A percentile compares a stretch with the other conserved stretches of the same genome.
Evolutionary conservation across 345 rosid genomes (phyloP).

Genomic region (Anastatica hierochuntica): DNA sequence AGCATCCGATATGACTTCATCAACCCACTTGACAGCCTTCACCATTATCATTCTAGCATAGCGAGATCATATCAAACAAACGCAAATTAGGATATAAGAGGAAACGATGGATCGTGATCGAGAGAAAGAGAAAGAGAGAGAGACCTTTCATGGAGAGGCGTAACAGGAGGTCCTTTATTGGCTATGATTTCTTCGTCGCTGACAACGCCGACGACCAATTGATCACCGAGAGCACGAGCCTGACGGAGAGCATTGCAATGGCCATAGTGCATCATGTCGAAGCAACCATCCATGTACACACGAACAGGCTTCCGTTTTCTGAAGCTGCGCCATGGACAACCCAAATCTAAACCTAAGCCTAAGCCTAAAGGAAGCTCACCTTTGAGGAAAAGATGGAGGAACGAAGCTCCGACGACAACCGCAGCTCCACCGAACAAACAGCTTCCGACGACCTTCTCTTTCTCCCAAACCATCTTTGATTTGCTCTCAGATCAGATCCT

Average conservation of each 20-base stretch:
- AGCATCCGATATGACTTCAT: constrained; percentile 78
- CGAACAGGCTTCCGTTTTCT: constrained; percentile 54
- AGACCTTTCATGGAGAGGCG: constrained; percentile 87
- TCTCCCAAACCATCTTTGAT: constrained; percentile 27
- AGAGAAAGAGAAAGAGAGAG: no score
- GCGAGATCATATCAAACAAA: not conserved
- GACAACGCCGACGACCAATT: constrained; percentile 84
- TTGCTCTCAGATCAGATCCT: constrained; percentile 15
- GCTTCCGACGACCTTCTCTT: constrained; percentile 32
- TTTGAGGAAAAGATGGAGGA: constrained; percentile 27
- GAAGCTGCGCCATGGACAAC: constrained; percentile 24
- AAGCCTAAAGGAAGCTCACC: constrained; percentile 28
- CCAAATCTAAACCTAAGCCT: constrained; percentile 26
- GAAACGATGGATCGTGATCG: no score
- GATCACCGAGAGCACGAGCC: constrained; percentile 85
- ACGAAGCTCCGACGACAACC: constrained; percentile 35
- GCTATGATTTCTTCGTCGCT: constrained; percentile 92
- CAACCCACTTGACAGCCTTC: constrained; percentile 93
- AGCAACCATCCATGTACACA: constrained; percentile 98
- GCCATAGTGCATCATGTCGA: constrained; percentile 97
- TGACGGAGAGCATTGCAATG: constrained; percentile 88
- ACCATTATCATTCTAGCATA: constrained; percentile 62
- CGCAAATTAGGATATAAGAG: no score
- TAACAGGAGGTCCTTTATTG: constrained; percentile 88
- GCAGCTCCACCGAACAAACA: constrained; percentile 45